Conservation (phyloP, 768 basidiomycete species). For the Hebeloma cylindrosporum region DNA sequence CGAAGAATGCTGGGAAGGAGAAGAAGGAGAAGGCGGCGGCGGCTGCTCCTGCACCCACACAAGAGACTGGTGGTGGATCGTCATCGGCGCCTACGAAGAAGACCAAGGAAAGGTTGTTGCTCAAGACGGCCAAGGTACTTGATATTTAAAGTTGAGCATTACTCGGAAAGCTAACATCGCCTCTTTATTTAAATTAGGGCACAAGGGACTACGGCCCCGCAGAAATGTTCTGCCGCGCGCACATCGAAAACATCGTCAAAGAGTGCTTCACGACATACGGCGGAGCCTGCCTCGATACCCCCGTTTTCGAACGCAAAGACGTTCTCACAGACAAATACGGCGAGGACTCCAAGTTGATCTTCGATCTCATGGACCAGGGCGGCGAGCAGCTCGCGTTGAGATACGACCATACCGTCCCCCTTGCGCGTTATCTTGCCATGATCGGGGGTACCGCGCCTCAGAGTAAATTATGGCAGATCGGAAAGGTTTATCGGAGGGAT, state of each 20-base stretch:
- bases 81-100: slow-evolving; percentile 43
- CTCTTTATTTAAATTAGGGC: slow-evolving; percentile 49
- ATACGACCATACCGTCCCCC: slow-evolving; percentile 96
- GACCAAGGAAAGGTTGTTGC: slow-evolving; percentile 68
- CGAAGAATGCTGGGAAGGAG: slow-evolving; percentile 40
- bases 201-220: slow-evolving; percentile 92
- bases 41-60: background rate
- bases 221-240: slow-evolving; percentile 90
- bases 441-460: slow-evolving; percentile 73
- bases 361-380: slow-evolving; percentile 96
- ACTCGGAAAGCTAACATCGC: slow-evolving; percentile 12
- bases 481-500: slow-evolving; percentile 97
- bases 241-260: slow-evolving; percentile 87
- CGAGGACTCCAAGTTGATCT: slow-evolving; percentile 96
- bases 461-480: slow-evolving; percentile 93
- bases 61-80: slow-evolving; percentile 27
- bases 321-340: slow-evolving; percentile 96
- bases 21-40: slow-evolving; percentile 29
- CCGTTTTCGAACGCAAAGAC: slow-evolving; percentile 97
- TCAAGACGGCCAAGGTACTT: slow-evolving; percentile 92
- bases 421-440: slow-evolving; percentile 96
- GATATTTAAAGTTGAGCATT: slow-evolving; percentile 5
- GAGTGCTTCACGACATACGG: slow-evolving; percentile 88
- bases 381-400: slow-evolving; percentile 93
- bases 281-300: slow-evolving; percentile 92